Evolutionary conservation across 2,329 filamentous ascomycete species (phyloP).

Genomic region (Aspergillus proliferans): DNA sequence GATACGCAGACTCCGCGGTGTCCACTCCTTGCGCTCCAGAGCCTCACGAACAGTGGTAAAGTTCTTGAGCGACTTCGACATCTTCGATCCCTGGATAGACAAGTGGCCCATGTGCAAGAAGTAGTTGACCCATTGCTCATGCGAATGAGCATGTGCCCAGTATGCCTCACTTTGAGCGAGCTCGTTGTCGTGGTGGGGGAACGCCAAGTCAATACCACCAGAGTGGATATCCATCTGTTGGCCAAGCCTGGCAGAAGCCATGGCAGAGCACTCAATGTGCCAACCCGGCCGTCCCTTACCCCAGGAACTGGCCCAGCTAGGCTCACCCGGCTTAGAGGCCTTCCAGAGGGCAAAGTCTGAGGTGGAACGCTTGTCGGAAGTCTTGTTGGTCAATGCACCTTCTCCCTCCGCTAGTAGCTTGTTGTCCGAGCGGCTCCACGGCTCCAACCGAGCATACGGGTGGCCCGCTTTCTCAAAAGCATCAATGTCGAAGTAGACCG

Average conservation of each 20-base stretch:
- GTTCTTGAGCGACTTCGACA: constrained; percentile 94
- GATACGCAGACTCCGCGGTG: constrained; percentile 70
- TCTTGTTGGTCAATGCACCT: constrained; percentile 62
- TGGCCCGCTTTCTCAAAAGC: constrained; percentile 81
- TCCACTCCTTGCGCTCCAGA: constrained; percentile 63
- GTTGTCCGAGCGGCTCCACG: constrained; percentile 78
- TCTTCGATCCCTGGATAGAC: constrained; percentile 83
- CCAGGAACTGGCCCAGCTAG: constrained; percentile 83
- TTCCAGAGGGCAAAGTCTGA: constrained; percentile 95
- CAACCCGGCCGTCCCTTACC: constrained; percentile 82
- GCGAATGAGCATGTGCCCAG: constrained; percentile 47
- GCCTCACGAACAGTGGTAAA: constrained; percentile 90
- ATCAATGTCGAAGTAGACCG: constrained; percentile 88
- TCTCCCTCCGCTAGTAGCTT: constrained; percentile 83
- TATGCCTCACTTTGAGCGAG: constrained; percentile 86
- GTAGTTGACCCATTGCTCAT: constrained; percentile 82
- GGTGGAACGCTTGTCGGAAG: constrained; percentile 63
- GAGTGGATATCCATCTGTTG: constrained; percentile 86
- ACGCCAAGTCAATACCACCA: constrained; percentile 83
- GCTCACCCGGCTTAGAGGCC: constrained; percentile 83
- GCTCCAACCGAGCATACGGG: constrained; percentile 76
- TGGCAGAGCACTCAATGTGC: constrained; percentile 96
- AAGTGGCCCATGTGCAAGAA: constrained; percentile 94
- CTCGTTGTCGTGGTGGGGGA: constrained; percentile 91
- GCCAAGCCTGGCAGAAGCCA: constrained; percentile 86